These are phyloP conservation scores for Gaertneriomyces semiglobifer DNA, from an alignment of 192 early-diverging fungal genomes.

Conservation along the genomic window DNA sequence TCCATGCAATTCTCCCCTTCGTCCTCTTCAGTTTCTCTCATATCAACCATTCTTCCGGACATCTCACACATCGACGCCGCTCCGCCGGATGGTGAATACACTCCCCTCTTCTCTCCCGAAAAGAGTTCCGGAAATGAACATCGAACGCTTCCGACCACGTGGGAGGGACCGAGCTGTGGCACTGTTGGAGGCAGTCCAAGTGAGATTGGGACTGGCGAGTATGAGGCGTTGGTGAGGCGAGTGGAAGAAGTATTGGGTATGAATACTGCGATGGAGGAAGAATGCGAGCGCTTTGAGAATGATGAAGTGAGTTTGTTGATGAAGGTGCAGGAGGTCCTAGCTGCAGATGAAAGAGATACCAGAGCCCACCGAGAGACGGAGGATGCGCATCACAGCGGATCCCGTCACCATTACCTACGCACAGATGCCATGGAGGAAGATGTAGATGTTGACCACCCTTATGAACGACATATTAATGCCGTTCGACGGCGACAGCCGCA, in stretches of 20 bases:
- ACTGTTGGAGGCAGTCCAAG: no score
- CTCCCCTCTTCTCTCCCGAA: no score
- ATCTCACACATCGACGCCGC: no score
- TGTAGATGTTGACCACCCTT: neutral
- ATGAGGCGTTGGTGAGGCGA: constrained; percentile 10
- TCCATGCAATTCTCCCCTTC: no score
- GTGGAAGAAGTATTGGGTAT: constrained; percentile 20
- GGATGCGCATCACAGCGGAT: neutral
- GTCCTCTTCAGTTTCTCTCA: no score
- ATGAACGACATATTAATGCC: neutral
- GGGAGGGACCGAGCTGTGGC: no score
- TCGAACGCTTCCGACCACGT: no score
- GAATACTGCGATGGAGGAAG: neutral
- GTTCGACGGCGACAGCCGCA: neutral
- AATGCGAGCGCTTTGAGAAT: neutral
- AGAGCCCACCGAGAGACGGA: neutral
- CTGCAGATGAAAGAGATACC: neutral
- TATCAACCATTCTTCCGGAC: no score
- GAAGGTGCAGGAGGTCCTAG: constrained; percentile 24
- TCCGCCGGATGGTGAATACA: no score
- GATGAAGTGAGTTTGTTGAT: constrained; percentile 20
- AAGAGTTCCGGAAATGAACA: no score
- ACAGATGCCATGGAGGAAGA: neutral
- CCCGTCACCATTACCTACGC: neutral
- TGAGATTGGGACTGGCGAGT: neutral